Conservation (phyloP, 768 basidiomycete genomes). For the Xerocomellus dryophilus region DNA sequence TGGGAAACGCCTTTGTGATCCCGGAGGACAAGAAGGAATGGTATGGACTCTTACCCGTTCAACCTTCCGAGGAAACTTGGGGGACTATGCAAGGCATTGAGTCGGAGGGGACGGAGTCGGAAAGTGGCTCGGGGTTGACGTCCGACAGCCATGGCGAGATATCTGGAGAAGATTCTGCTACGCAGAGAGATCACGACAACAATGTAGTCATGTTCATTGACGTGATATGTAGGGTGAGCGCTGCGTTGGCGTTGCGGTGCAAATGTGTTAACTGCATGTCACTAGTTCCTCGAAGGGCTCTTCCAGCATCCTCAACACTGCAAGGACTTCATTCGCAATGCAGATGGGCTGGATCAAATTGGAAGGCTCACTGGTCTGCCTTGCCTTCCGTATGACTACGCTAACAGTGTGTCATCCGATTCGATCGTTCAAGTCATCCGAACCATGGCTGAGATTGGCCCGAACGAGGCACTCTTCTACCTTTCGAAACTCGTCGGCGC, state of each 20-base stretch:
- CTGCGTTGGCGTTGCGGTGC: background rate
- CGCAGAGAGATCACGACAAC: constrained; percentile 65
- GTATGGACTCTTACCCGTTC: constrained; percentile 53
- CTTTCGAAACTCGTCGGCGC: constrained; percentile 66
- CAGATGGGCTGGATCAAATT: constrained; percentile 71
- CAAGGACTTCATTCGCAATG: constrained; percentile 78
- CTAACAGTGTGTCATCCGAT: constrained; percentile 79
- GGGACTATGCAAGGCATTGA: constrained; percentile 54
- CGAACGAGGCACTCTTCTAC: constrained; percentile 68
- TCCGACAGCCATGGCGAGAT: constrained; percentile 16
- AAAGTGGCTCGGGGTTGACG: constrained; percentile 18
- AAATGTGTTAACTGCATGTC: background rate
- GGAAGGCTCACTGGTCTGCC: constrained; percentile 78
- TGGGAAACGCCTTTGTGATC: constrained; percentile 59
- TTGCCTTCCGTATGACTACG: constrained; percentile 86
- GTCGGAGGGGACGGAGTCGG: constrained; percentile 16
- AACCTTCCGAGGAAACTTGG: constrained; percentile 15
- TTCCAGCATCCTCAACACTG: constrained; percentile 91
- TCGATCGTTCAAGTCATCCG: constrained; percentile 87
- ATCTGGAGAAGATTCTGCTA: constrained; percentile 33
- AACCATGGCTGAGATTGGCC: constrained; percentile 84
- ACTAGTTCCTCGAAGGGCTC: constrained; percentile 87
- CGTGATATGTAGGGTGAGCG: constrained; percentile 67
- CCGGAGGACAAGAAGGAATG: constrained; percentile 60
- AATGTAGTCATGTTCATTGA: constrained; percentile 75